Evolutionary conservation across 1,284 basidiomycete genomes (phyloP), one percentile per base, ranked within the genome.

Genomic region (Cryptococcus sp.): DNA sequence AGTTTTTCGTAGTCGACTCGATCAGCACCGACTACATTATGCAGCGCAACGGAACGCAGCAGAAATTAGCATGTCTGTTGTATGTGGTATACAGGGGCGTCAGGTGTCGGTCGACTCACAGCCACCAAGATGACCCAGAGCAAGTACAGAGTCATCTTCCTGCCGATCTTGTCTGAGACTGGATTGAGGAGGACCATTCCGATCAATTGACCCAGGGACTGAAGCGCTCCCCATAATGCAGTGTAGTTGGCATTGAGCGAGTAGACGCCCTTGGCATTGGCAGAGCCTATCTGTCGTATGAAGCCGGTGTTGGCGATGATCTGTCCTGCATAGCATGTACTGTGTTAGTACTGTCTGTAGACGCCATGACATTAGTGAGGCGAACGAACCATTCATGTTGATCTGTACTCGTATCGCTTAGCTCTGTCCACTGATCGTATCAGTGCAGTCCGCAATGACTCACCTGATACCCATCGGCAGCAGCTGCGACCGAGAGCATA

Each of bases 221-320:
- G 59, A 1, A 66, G n/a, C 2, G 57, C 59, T 26, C 62, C 61
- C 58, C 57, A 62, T 2, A 54, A 20, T 5, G 53, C 50, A 5
- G 39, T 54, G 46, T 50, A 19, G 4, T 50, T 25, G n/a, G 60
- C 26, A 22, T 56, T 46, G 45, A 62, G 51, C 11, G 26, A 6
- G 19, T 26, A 43, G 3, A 25, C 37, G 51, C 57, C 55, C 17
- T 59, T 46, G 5, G 45, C 40, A 41, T 63, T 47, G 11, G 38
- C 10, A 50, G 46, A 10, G 40, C 59, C 55, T 22, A 58, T 44
- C 3, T 53, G 50, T 5, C 46, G n/a, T 46, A 58, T 50, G 51
- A 66, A 62, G 26, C 62, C 62, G 6, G 46, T 7, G 46, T 63
- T 67, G 26, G 64, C 66, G 39, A 65, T 63, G 58, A 65, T 51